A percentile compares a stretch with the other conserved stretches of the same genome.
Conservation (phyloP, 2,329 filamentous ascomycete species). For the Thelonectria rubi region DNA sequence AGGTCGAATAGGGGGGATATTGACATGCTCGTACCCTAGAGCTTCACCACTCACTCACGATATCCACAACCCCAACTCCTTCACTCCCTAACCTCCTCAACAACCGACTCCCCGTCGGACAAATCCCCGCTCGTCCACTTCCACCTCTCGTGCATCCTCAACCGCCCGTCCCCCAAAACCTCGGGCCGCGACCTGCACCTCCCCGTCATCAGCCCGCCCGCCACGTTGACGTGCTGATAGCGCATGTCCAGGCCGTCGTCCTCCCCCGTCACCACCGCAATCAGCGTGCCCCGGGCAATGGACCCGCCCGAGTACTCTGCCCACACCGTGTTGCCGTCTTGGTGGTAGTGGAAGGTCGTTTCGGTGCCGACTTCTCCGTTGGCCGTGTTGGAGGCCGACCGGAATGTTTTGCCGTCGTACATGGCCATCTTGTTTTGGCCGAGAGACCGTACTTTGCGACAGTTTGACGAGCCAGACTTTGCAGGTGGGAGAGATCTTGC, state of each 20-base stretch:
- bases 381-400: slow-evolving; percentile 33
- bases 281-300: slow-evolving; percentile 35
- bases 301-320: slow-evolving; percentile 41
- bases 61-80: not conserved
- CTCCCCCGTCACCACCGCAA: slow-evolving; percentile 32
- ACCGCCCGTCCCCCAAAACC: slow-evolving; percentile 34
- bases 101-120: slow-evolving; percentile 34
- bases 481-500: not conserved
- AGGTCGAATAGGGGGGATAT: no score
- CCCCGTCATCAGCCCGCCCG: slow-evolving; percentile 41
- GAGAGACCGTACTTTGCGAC: not conserved
- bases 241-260: slow-evolving; percentile 40
- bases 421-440: slow-evolving; percentile 13
- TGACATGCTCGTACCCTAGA: no score
- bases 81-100: slow-evolving; percentile 35
- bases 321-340: slow-evolving; percentile 40
- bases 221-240: slow-evolving; percentile 40
- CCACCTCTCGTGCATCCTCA: slow-evolving; percentile 42
- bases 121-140: slow-evolving; percentile 39
- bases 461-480: not conserved
- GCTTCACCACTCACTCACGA: no score
- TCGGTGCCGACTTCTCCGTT: slow-evolving; percentile 39
- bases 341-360: slow-evolving; percentile 41
- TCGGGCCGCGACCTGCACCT: slow-evolving; percentile 34
- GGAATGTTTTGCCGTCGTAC: slow-evolving; percentile 31